Conservation (phyloP, 2,329 filamentous ascomycete species). For the Colletotrichum costaricense region DNA sequence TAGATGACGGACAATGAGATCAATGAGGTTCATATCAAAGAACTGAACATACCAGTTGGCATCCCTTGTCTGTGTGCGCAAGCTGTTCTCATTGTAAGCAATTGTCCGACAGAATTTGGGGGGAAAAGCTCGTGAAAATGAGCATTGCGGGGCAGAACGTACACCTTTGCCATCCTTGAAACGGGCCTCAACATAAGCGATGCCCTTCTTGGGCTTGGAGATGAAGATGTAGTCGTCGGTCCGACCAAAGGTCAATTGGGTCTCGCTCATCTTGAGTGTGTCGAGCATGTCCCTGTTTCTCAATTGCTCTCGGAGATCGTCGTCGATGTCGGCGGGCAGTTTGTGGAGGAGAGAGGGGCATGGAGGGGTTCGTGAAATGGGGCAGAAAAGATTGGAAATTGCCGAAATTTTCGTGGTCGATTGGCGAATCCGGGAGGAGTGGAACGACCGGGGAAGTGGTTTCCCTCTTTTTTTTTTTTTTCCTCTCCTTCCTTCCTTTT, state of each 20-base stretch:
- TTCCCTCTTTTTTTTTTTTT: neutral
- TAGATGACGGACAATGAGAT: neutral
- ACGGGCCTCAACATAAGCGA: slow-evolving; percentile 30
- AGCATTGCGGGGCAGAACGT: neutral
- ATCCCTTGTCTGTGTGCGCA: slow-evolving; percentile 25
- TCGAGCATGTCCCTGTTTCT: neutral
- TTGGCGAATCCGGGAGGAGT: slow-evolving; percentile 5
- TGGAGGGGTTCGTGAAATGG: neutral
- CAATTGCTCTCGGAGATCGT: neutral
- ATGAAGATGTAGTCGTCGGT: slow-evolving; percentile 26
- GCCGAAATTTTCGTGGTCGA: slow-evolving; percentile 23
- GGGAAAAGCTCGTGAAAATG: neutral
- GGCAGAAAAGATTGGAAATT: slow-evolving; percentile 9
- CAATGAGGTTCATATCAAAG: neutral
- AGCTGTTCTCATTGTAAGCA: slow-evolving; percentile 12
- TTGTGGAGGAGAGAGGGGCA: neutral
- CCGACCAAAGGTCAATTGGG: slow-evolving; percentile 4
- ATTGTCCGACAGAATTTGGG: neutral
- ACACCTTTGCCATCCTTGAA: slow-evolving; percentile 18
- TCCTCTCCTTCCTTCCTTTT: neutral
- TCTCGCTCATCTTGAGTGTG: slow-evolving; percentile 10
- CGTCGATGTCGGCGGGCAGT: neutral
- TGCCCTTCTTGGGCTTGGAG: slow-evolving; percentile 26
- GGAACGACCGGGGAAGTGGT: neutral
- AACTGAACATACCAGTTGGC: slow-evolving; percentile 6